These are phyloP conservation scores for Torulaspora globosa DNA, from an alignment of 1,139 yeast species.

Conservation along the genomic window DNA sequence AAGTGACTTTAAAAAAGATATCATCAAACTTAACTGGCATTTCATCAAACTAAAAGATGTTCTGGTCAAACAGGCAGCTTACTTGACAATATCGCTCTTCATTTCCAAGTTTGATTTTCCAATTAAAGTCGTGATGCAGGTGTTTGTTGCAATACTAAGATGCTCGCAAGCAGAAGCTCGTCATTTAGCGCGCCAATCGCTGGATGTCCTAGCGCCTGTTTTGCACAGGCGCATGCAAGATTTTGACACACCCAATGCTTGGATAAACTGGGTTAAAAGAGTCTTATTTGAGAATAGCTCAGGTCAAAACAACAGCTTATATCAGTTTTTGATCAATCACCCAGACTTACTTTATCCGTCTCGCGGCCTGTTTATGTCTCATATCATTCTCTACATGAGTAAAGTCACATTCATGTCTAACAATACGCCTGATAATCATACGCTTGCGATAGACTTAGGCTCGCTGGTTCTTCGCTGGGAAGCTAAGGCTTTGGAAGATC, in stretches of 20 bases:
- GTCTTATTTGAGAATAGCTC: conserved; percentile 88
- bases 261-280: conserved; percentile 96
- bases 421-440: conserved; percentile 77
- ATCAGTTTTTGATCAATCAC: conserved; percentile 84
- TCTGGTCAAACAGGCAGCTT: conserved; percentile 88
- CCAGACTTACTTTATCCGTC: conserved; percentile 80
- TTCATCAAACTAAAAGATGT: conserved; percentile 85
- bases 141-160: conserved; percentile 81
- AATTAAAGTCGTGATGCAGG: conserved; percentile 81
- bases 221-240: conserved; percentile 65
- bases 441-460: conserved; percentile 82
- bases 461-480: conserved; percentile 88
- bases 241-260: conserved; percentile 58
- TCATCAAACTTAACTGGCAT: conserved; percentile 93
- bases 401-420: conserved; percentile 78
- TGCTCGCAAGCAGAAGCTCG: conserved; percentile 86
- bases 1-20: conserved; percentile 70
- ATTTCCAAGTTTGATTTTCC: conserved; percentile 89
- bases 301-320: conserved; percentile 66
- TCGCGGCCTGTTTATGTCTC: conserved; percentile 84
- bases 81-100: conserved; percentile 81
- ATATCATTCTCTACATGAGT: conserved; percentile 92
- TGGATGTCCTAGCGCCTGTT: conserved; percentile 86
- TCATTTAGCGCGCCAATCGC: conserved; percentile 77
- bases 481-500: conserved; percentile 40